Percentiles rank a stretch among this genome's conserved stretches.
Conservation (phyloP, 1,284 basidiomycete species). For the Veloboletus limbatus region DNA sequence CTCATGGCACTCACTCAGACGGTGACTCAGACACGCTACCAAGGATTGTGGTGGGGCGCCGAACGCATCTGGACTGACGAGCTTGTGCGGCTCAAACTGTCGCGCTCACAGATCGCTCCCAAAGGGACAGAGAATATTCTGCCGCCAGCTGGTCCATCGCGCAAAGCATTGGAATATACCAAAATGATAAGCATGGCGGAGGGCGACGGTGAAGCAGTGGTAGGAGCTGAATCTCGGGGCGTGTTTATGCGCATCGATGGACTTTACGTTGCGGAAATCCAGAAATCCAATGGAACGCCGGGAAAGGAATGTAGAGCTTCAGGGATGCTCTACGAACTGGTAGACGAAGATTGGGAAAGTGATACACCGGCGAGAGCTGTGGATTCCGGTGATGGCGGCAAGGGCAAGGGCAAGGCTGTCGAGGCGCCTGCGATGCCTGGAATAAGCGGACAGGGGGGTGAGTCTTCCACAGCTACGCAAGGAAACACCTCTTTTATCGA, state of each 20-base stretch:
- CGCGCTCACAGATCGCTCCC: conserved; percentile 62
- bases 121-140: conserved; percentile 54
- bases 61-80: conserved; percentile 89
- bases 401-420: conserved; percentile 31
- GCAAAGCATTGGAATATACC: conserved; percentile 35
- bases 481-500: conserved; percentile 11
- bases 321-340: conserved; percentile 72
- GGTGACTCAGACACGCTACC: conserved; percentile 55
- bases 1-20: conserved; percentile 32
- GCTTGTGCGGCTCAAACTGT: conserved; percentile 73
- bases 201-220: conserved; percentile 29
- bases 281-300: conserved; percentile 26
- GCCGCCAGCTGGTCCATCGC: conserved; percentile 57
- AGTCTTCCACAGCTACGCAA: conserved; percentile 20
- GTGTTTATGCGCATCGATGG: conserved; percentile 66
- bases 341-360: conserved; percentile 66
- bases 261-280: conserved; percentile 54
- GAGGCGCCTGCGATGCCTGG: conserved; percentile 15
- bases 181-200: conserved; percentile 22
- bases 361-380: conserved; percentile 16
- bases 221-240: conserved; percentile 58
- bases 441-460: background rate
- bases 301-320: conserved; percentile 60
- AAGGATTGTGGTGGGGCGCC: conserved; percentile 86
- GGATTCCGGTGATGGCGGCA: conserved; percentile 15